These are phyloP conservation scores for Kalaharituber pfeilii DNA, from an alignment of 2,329 filamentous ascomycete species.

Conservation along the genomic window DNA sequence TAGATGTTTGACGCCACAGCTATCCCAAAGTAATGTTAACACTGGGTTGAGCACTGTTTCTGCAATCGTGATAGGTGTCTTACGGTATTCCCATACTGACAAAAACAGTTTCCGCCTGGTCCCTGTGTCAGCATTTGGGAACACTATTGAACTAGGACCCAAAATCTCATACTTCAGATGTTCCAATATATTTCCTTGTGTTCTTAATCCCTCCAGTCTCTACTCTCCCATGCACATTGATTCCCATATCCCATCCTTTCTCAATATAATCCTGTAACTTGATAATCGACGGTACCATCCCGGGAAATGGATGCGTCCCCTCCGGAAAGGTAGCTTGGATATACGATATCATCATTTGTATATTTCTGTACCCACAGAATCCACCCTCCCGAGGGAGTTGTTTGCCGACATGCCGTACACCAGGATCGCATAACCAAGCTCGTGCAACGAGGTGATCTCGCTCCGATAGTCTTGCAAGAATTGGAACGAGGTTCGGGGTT, in stretches of 20 bases:
- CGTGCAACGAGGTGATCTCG: slow-evolving; percentile 46
- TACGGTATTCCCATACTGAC: slow-evolving; percentile 45
- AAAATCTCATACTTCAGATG: slow-evolving; percentile 12
- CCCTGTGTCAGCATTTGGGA: slow-evolving; percentile 9
- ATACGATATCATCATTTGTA: slow-evolving; percentile 77
- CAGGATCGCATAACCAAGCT: slow-evolving; percentile 64
- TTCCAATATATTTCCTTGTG: slow-evolving; percentile 81
- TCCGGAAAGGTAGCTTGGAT: slow-evolving; percentile 38
- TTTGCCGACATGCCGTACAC: slow-evolving; percentile 65
- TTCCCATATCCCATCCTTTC: slow-evolving; percentile 67
- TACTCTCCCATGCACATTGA: slow-evolving; percentile 53
- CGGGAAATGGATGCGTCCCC: slow-evolving; percentile 32
- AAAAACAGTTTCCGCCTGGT: slow-evolving; percentile 62
- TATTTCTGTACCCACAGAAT: slow-evolving; percentile 90
- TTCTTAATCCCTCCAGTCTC: slow-evolving; percentile 76
- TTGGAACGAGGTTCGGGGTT: slow-evolving; percentile 39
- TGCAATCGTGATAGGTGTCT: slow-evolving; percentile 30
- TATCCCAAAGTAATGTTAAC: slow-evolving; percentile 30
- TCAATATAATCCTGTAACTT: slow-evolving; percentile 77
- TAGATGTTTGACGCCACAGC: neutral
- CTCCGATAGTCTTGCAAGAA: slow-evolving; percentile 45
- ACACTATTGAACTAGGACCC: neutral
- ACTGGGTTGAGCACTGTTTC: neutral
- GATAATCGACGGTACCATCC: slow-evolving; percentile 55
- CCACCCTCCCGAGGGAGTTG: slow-evolving; percentile 65